These are phyloP conservation scores for Epichloe sylvatica DNA, from an alignment of 2,329 filamentous ascomycete species.

Conservation along the genomic window DNA sequence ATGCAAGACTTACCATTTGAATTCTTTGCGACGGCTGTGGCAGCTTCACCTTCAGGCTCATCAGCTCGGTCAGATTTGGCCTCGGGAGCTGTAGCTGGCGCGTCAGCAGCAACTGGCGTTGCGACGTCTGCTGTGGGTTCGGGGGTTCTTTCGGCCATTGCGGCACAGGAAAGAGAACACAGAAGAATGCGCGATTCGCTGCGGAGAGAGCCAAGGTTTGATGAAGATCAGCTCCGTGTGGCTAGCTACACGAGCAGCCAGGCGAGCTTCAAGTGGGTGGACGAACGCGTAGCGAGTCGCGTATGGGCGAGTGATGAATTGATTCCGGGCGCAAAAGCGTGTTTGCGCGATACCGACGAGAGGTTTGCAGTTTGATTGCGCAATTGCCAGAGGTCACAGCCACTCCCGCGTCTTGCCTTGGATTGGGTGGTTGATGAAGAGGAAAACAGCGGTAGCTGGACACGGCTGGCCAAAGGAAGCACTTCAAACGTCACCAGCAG, in stretches of 20 bases:
- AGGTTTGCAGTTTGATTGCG: slow-evolving; percentile 3
- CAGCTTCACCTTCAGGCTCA: slow-evolving; percentile 12
- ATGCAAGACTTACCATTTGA: slow-evolving; percentile 18
- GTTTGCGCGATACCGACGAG: slow-evolving; percentile 1
- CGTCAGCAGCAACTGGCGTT: slow-evolving; percentile 19
- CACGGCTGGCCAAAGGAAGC: slow-evolving; percentile 20
- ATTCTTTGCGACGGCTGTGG: slow-evolving; percentile 17
- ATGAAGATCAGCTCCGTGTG: neutral
- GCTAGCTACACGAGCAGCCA: neutral
- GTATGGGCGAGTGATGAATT: slow-evolving; percentile 3
- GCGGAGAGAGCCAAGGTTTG: slow-evolving; percentile 1
- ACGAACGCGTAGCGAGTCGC: slow-evolving; percentile 12
- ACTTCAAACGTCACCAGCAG: slow-evolving; percentile 22
- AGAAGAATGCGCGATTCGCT: slow-evolving; percentile 10
- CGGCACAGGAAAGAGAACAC: slow-evolving; percentile 6
- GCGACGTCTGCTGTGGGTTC: slow-evolving; percentile 23
- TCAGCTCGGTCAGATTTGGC: slow-evolving; percentile 10
- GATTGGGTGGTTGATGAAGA: slow-evolving; percentile 2
- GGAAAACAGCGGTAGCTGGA: slow-evolving; percentile 5
- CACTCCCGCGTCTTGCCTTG: slow-evolving; percentile 6
- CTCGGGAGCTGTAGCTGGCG: slow-evolving; percentile 12
- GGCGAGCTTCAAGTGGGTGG: slow-evolving; percentile 6
- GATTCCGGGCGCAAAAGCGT: slow-evolving; percentile 5
- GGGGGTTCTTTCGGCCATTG: slow-evolving; percentile 26
- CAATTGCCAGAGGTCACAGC: slow-evolving; percentile 5